Base-by-base conservation (phyloP, 1,284 basidiomycete species). In the Blastosporella zonata region DNA sequence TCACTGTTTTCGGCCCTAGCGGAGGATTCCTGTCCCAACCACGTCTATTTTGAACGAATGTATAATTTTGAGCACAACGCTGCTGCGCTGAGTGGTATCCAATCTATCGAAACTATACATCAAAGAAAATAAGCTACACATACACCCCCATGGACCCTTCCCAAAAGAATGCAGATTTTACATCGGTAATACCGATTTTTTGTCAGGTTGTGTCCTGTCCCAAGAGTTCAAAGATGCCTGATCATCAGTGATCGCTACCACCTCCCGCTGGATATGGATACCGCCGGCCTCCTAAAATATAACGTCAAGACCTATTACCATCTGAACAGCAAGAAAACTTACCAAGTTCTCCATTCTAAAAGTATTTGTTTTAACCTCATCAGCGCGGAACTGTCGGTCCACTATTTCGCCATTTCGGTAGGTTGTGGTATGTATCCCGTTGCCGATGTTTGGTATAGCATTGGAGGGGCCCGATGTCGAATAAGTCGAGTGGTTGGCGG, bases 181-280 rank as follows among this genome's bases (percentile, higher is more conserved):
- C 18, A 49, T 42, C 6, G 23, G 18, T 1, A 41, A 15, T 17
- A 12, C 39, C 37, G 37, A 48, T 37, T 53, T 53, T 13, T 46
- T 15, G 8, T 49, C 46, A 7, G 42, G 2, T 18, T 47, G 27
- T 18, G 35, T 28, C 41, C 37, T 52, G 12, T 54, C 55, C 54
- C 54, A 55, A 13, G 52, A 54, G 33, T 27, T 33, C 17, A 48
- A 25, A 15, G 53, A 56, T 18, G 35, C 36, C 27, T 51, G 46
- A 18, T 56, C 55, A 31, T 56, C 55, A 22, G 49, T 36, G 37
- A 49, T 51, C 6, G 52, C 47, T 1, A 56, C 52, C 9, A 56
- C 53, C 20, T 56, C 55, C 6, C 53, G 53, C 23, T 56, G 55
- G 6, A 56, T 35, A 45, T 46, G 53, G n/a, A 56, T 46, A 13